Conservation (phyloP, 306 rosid genomes). For the Vachellia pachyceras region DNA sequence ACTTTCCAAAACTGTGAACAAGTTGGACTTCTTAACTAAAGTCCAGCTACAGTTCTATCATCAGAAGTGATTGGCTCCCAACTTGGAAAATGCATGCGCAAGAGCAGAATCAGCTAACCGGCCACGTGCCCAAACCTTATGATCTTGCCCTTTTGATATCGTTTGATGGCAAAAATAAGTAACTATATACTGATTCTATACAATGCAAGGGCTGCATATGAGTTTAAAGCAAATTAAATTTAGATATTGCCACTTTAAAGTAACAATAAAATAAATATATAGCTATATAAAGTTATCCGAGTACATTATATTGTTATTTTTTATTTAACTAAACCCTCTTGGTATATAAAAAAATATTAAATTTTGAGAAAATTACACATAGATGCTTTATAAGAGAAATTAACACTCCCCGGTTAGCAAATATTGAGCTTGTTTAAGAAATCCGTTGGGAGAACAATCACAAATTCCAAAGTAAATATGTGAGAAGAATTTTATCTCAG, state of each 20-base stretch:
- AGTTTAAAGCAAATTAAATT: neutral
- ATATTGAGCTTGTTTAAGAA: no score
- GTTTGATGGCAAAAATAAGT: no score
- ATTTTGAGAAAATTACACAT: no score
- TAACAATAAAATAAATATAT: neutral
- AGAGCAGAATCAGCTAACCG: neutral
- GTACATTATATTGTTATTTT: neutral
- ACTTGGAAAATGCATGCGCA: neutral
- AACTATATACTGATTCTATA: neutral
- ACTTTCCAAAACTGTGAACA: neutral
- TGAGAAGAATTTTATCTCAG: no score
- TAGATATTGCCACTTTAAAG: neutral
- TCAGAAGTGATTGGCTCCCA: neutral
- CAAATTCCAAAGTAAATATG: no score
- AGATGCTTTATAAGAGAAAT: no score
- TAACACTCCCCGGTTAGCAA: no score
- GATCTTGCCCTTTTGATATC: no score
- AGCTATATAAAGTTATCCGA: neutral
- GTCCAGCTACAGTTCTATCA: neutral
- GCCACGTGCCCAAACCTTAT: neutral
- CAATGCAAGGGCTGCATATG: neutral
- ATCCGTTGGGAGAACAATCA: no score
- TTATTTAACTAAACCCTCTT: neutral
- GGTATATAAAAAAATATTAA: no score
- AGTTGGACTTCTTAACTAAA: neutral